These are phyloP conservation scores for Peronospora belbahrii DNA, from an alignment of 352 stramenopile genomes.

Conservation along the genomic window DNA sequence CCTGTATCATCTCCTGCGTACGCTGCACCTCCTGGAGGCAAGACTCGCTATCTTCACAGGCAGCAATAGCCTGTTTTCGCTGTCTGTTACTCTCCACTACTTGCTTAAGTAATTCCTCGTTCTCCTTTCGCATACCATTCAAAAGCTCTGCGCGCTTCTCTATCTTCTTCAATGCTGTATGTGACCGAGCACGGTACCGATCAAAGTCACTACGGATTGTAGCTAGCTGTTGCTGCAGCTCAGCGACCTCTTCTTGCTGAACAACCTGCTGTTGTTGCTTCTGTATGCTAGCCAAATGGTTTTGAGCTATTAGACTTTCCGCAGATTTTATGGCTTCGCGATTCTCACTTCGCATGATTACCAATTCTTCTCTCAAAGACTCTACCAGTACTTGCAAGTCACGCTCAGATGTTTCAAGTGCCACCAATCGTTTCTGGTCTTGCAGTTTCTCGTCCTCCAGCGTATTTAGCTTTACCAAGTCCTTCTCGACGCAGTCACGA, in stretches of 20 bases:
- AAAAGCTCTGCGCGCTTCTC: slow-evolving; percentile 72
- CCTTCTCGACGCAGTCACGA: slow-evolving; percentile 1
- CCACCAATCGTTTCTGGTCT: slow-evolving; percentile 8
- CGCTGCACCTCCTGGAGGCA: slow-evolving; percentile 24
- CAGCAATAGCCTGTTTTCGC: slow-evolving; percentile 10
- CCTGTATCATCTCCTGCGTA: slow-evolving; percentile 27
- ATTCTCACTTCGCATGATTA: slow-evolving; percentile 12
- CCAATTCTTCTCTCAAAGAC: slow-evolving; percentile 24
- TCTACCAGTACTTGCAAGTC: slow-evolving; percentile 16
- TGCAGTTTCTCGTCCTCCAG: slow-evolving; percentile 16
- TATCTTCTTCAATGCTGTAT: slow-evolving; percentile 72
- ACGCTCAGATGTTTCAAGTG: slow-evolving; percentile 9
- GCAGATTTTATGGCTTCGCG: slow-evolving; percentile 9
- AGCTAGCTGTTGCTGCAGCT: slow-evolving; percentile 29
- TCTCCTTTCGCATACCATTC: slow-evolving; percentile 75
- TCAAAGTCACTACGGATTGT: slow-evolving; percentile 50
- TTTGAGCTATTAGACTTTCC: slow-evolving; percentile 10
- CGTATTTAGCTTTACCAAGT: slow-evolving; percentile 4
- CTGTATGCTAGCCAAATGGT: slow-evolving; percentile 15
- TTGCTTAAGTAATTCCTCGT: slow-evolving; percentile 34
- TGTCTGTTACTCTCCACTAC: slow-evolving; percentile 17
- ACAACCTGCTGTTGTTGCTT: slow-evolving; percentile 17
- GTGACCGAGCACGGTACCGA: slow-evolving; percentile 53
- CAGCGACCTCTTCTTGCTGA: slow-evolving; percentile 21
- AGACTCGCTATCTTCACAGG: slow-evolving; percentile 6